Base-by-base conservation (phyloP, 1,284 basidiomycete genomes). In the Anthracocystis setariae region DNA sequence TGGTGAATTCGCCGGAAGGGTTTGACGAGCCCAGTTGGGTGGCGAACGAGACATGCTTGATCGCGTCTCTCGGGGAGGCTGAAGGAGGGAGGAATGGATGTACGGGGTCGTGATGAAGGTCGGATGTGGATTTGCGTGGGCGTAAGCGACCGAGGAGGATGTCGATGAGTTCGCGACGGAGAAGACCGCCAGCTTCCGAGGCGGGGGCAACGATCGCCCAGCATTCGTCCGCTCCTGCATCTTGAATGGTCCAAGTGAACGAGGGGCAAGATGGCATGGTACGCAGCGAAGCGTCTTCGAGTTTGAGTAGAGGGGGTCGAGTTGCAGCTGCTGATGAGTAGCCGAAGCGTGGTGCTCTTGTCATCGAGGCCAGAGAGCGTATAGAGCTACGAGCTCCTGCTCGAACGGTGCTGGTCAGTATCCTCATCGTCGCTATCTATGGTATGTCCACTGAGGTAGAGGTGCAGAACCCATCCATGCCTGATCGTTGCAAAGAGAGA, bases 161-260 rank as follows among this genome's bases (percentile, higher is more conserved):
- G 39, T 69, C 59, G 18, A 75, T 48, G 38, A 80, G 47, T n/a
- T 60, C 47, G n/a, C 50, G 42, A 23, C 76, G 65, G 3, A 77
- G 71, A 2, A 57, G 51, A 4, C 75, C 77, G 35, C 75, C 78
- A 35, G 46, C 39, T 37, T 79, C 77, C 17, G 68, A 64, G 5
- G 78, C 69, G 0, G 78, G 78, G 0, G 63, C 73, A 27, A 77
- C 58, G 58, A 80, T 69, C n/a, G 77, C 77, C 78, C 78, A 80
- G 52, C 73, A 74, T 56, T 80, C 75, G 12, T 64, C 47, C 7
- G 44, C 20, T 21, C 54, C 76, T 0, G 10, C 10, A 29, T 80
- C 77, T 12, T 61, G 27, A 24, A 80, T 60, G 24, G 69, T 74
- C 76, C 76, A 78, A 21, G 61, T 45, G 39, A 23, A 21, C 18